Evolutionary conservation across 2,329 filamentous ascomycete species (phyloP), one percentile per base, ranked within the genome.

Genomic region (Emericellopsis cladophorae): DNA sequence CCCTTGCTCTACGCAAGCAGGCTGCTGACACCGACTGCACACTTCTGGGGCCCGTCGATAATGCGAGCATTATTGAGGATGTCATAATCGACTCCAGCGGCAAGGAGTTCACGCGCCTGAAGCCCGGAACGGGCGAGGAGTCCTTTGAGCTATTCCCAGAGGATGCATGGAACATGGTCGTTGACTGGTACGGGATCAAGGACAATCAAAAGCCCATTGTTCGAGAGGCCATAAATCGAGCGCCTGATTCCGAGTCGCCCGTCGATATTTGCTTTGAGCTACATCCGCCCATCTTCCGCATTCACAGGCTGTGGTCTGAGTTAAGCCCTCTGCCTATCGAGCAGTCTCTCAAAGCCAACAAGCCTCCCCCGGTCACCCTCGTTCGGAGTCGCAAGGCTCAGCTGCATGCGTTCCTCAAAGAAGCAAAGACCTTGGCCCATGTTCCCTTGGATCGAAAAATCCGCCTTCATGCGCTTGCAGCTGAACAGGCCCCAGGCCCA

Each of bases 261-360:
- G 65, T 76, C 32, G 86, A 94, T 47, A 64, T 95, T 37, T 68
- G 83, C 51, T 94, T 83, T 57, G 92, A 96, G 61, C 68, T 87
- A 33, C 78, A 88, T 52, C 92, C 89, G 5, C 87, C 86, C 0
- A 70, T 95, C 35, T 85, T 95, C 57, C 86, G 80, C 1, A 70
- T 96, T 45, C 79, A 94, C 54, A 87, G 90, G 49, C 67, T 96
- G 2, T 81, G 79, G 56, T 75, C 75, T 3, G 65, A 72, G 15
- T 62, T 69, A 40, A 79, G 70, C 48, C 72, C 74, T 2, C 60
- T 76, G 18, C 65, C 69, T 6, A 65, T 74, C 38, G 65, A 76
- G 31, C 72, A 80, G 51, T 62, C 70, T 2, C 61, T 82, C 42
- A 79, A 80, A 51, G 74, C 79, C 10, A 72, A 64, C 41, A 69